Conservation (phyloP, 805 yeast genomes). For the Schizosaccharomyces lindneri region DNA sequence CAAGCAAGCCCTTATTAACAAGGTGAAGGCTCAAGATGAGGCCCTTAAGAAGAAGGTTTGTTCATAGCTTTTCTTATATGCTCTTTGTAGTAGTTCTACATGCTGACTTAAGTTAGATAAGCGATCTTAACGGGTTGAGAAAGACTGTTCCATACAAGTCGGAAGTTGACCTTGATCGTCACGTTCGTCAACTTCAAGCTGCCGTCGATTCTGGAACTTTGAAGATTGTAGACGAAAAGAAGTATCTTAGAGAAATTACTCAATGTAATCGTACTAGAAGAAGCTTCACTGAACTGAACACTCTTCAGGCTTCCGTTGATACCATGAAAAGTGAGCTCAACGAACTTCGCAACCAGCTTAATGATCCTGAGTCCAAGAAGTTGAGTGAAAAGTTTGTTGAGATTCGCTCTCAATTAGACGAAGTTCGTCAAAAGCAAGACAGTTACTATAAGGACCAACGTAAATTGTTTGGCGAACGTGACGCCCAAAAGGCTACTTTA, state of each 20-base stretch:
- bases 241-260: conserved; percentile 61
- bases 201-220: conserved; percentile 54
- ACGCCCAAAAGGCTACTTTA: conserved; percentile 38
- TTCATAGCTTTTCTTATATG: neutral
- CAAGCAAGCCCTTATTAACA: conserved; percentile 10
- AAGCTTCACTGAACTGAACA: conserved; percentile 49
- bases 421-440: conserved; percentile 34
- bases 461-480: conserved; percentile 36
- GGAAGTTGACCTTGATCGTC: conserved; percentile 42
- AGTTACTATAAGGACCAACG: conserved; percentile 41
- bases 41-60: neutral
- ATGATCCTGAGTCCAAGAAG: conserved; percentile 32
- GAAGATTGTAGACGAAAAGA: conserved; percentile 76
- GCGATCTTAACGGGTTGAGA: neutral
- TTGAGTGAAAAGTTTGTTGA: conserved; percentile 42
- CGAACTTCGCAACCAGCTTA: conserved; percentile 44
- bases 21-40: conserved; percentile 11
- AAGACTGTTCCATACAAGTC: conserved; percentile 16
- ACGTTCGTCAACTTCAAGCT: conserved; percentile 37
- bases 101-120: neutral
- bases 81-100: too few species aligned
- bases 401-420: conserved; percentile 44
- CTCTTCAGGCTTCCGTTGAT: conserved; percentile 57
- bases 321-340: conserved; percentile 50
- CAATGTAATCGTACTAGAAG: conserved; percentile 56